A percentile compares a stretch with the other conserved stretches of the same genome.
Conservation (phyloP, 2,329 filamentous ascomycete genomes). For the Pseudocercospora cruenta region DNA sequence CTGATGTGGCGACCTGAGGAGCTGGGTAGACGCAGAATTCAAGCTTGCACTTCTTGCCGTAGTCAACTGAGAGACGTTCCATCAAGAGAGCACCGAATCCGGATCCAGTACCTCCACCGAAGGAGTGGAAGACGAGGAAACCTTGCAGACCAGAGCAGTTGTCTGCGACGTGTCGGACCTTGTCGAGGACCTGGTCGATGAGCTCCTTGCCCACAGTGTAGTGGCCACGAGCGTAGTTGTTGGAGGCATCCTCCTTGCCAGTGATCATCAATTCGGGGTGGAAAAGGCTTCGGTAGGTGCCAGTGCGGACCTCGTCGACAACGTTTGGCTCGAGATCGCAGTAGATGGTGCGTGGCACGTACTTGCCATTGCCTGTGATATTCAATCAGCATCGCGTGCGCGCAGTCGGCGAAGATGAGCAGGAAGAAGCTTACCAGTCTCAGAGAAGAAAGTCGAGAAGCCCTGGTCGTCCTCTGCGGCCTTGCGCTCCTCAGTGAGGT, state of each 20-base stretch:
- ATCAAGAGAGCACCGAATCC: slow-evolving; percentile 98
- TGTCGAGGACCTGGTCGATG: slow-evolving; percentile 96
- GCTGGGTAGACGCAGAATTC: slow-evolving; percentile 99
- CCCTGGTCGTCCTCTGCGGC: slow-evolving; percentile 88
- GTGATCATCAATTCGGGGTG: slow-evolving; percentile 99
- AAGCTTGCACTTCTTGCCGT: slow-evolving; percentile 99
- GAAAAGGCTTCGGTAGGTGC: slow-evolving; percentile 93
- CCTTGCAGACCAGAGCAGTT: slow-evolving; percentile 98
- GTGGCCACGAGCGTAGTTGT: slow-evolving; percentile 99
- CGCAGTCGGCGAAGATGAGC: not conserved
- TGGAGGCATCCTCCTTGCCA: slow-evolving; percentile 99
- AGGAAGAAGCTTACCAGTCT: slow-evolving; percentile 76
- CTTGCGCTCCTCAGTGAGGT: slow-evolving; percentile 97
- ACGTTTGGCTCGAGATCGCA: slow-evolving; percentile 99
- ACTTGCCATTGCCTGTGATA: slow-evolving; percentile 89
- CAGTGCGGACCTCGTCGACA: slow-evolving; percentile 98
- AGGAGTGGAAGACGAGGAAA: slow-evolving; percentile 99
- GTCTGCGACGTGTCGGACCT: slow-evolving; percentile 95
- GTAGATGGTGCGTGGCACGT: slow-evolving; percentile 98
- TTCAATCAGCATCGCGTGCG: slow-evolving; percentile 58
- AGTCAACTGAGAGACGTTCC: slow-evolving; percentile 98
- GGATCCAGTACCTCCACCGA: slow-evolving; percentile 97
- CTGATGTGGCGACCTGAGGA: slow-evolving; percentile 93
- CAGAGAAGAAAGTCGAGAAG: slow-evolving; percentile 99
- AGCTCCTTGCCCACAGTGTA: slow-evolving; percentile 99